Evolutionary conservation across 78 protist species (phyloP).

Genomic region (Dictyostelium purpureum): DNA sequence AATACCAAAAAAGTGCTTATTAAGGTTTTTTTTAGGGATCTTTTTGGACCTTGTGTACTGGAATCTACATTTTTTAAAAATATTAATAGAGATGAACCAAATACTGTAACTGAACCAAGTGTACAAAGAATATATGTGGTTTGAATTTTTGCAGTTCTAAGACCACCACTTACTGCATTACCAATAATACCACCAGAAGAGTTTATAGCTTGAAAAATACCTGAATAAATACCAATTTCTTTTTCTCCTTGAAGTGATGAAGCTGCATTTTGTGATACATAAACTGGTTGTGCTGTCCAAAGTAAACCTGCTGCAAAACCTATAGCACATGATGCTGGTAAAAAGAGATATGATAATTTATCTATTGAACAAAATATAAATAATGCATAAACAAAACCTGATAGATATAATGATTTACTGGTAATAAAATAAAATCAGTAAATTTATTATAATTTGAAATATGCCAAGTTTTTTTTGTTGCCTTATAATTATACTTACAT

Average conservation of each 20-base stretch:
- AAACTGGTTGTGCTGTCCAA: constrained; percentile 53
- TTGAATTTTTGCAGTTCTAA: neutral
- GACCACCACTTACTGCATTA: constrained; percentile 29
- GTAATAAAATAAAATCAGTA: neutral
- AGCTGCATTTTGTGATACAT: constrained; percentile 6
- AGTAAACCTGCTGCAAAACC: constrained; percentile 42
- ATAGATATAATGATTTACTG: constrained; percentile 23
- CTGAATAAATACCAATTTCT: neutral
- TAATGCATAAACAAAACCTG: constrained; percentile 29
- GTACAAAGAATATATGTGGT: neutral
- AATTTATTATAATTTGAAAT: no score
- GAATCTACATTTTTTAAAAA: constrained; percentile 1
- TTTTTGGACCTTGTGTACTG: neutral
- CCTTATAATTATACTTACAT: constrained; percentile 9
- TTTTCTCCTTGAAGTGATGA: no score
- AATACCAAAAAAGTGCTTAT: neutral
- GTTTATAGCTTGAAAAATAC: constrained; percentile 5
- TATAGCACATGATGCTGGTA: constrained; percentile 17
- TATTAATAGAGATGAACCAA: neutral
- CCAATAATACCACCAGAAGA: constrained; percentile 36
- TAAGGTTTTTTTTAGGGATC: neutral
- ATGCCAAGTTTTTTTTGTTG: no score
- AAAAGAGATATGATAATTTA: neutral
- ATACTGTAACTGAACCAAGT: neutral
- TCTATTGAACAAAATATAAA: constrained; percentile 28